Conservation (phyloP, 129 eudicot species). For the Helianthus tuberosus region DNA sequence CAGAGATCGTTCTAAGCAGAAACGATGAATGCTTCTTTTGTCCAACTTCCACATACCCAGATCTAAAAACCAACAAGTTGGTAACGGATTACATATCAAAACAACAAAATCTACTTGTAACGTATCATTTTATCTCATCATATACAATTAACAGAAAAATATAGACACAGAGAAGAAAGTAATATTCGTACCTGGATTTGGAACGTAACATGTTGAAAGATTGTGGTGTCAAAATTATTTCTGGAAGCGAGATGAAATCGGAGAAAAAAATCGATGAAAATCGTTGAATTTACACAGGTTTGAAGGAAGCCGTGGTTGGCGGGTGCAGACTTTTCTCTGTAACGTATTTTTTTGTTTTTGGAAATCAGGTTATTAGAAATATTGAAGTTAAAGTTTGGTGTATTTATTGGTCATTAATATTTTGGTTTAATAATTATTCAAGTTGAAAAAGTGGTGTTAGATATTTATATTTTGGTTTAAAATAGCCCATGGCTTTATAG, state of each 20-base stretch:
- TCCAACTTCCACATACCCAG: conserved; percentile 56
- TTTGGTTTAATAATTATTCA: too few species aligned
- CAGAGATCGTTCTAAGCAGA: conserved; percentile 51
- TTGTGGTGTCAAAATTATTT: conserved; percentile 15
- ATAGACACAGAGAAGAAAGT: not conserved
- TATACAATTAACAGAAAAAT: not conserved
- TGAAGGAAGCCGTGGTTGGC: conserved; percentile 65
- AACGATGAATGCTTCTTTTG: conserved; percentile 45
- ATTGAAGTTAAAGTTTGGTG: too few species aligned
- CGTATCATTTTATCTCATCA: conserved; percentile 18
- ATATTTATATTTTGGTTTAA: too few species aligned
- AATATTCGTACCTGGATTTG: conserved; percentile 60
- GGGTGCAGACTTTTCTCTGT: conserved; percentile 33
- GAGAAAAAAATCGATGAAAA: not conserved
- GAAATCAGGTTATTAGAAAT: not conserved
- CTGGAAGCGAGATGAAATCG: conserved; percentile 48
- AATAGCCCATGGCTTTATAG: too few species aligned
- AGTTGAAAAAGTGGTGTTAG: too few species aligned
- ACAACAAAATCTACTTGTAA: conserved; percentile 10
- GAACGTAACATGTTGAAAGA: conserved; percentile 50
- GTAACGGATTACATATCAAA: not conserved
- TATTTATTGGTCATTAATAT: too few species aligned
- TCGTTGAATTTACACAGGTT: conserved; percentile 10
- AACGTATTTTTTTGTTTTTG: not conserved
- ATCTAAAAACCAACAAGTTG: conserved; percentile 38